Conservation (phyloP, 441 rosid species). For the Kokia cookei region DNA sequence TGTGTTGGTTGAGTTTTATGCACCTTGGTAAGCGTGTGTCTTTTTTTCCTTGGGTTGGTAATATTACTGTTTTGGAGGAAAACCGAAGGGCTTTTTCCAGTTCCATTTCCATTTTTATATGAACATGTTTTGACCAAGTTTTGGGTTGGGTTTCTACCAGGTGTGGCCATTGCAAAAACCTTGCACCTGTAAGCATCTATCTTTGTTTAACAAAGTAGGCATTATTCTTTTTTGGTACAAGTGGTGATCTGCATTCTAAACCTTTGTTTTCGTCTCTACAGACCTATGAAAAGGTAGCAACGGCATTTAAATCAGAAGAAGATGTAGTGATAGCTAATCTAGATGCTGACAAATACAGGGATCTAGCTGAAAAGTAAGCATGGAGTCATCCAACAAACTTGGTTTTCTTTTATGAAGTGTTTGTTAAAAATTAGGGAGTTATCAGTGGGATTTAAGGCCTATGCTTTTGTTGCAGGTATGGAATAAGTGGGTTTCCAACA, state of each 20-base stretch:
- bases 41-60: background rate
- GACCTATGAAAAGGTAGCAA: constrained; percentile 89
- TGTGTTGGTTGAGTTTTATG: constrained; percentile 91
- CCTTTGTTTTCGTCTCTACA: constrained; percentile 17
- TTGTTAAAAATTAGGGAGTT: background rate
- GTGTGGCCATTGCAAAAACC: constrained; percentile 75
- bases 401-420: background rate
- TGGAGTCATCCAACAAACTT: background rate
- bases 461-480: constrained; percentile 45
- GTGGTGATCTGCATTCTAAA: constrained; percentile 1
- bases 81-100: background rate
- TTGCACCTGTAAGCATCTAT: constrained; percentile 61
- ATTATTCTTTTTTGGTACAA: background rate
- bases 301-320: constrained; percentile 65
- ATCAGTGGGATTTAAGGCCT: background rate
- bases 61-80: background rate
- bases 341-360: constrained; percentile 82
- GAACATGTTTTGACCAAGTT: constrained; percentile 4
- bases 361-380: constrained; percentile 76
- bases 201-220: background rate
- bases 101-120: background rate
- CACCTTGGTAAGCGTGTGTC: constrained; percentile 65
- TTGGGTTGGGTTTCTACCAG: constrained; percentile 26
- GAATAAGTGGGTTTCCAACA: constrained; percentile 91
- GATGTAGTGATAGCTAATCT: constrained; percentile 84